Conservation (phyloP, 2,329 filamentous ascomycete species). For the Atkinsonella hypoxylon region DNA sequence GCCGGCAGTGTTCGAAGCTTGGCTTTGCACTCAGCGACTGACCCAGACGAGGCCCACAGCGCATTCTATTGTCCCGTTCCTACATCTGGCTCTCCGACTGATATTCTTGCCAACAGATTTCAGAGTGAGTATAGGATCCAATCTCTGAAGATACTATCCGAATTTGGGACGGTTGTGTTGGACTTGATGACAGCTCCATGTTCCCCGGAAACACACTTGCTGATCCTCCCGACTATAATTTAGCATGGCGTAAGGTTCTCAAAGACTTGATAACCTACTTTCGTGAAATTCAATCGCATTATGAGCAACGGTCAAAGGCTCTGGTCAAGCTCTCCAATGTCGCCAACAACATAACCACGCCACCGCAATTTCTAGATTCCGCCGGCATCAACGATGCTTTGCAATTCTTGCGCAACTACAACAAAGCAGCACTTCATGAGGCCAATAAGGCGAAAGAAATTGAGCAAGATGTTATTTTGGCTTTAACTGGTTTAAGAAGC, state of each 20-base stretch:
- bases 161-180: background rate
- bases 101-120: constrained; percentile 76
- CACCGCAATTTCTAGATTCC: constrained; percentile 62
- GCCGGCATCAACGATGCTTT: constrained; percentile 83
- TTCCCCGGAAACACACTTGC: background rate
- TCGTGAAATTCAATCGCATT: constrained; percentile 78
- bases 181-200: background rate
- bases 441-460: constrained; percentile 83
- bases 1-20: constrained; percentile 81
- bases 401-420: constrained; percentile 68
- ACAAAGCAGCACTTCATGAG: constrained; percentile 68
- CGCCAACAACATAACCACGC: constrained; percentile 67
- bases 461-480: constrained; percentile 80
- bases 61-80: constrained; percentile 86
- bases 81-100: constrained; percentile 76
- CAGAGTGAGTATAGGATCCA: constrained; percentile 49
- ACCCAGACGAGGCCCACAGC: constrained; percentile 63
- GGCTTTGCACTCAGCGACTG: constrained; percentile 54
- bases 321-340: constrained; percentile 73
- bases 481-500: constrained; percentile 71
- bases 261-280: constrained; percentile 94
- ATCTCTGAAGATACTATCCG: background rate
- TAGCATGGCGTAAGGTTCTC: constrained; percentile 88
- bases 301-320: constrained; percentile 74
- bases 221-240: background rate